A percentile compares a stretch with the other conserved stretches of the same genome.
phyloP scores from a whole-genome alignment of 371 early-diverging fungal genomes.

The Apophysomyces elegans region DNA sequence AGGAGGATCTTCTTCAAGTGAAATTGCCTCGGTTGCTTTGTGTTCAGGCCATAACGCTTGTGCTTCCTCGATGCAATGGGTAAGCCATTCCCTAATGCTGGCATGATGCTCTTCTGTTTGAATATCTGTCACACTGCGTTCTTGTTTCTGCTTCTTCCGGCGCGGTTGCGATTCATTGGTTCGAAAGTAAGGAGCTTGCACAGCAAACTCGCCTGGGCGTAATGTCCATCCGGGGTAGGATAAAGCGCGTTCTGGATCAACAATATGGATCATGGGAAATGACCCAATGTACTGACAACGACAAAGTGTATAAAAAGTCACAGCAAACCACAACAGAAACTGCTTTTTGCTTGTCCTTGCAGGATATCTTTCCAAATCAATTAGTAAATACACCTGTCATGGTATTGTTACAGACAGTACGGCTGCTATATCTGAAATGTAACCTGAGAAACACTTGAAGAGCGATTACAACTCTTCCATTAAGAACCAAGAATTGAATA shows the following conservation, averaged over 20 bases:
- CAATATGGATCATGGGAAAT: conserved; percentile 13
- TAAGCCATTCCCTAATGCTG: conserved; percentile 14
- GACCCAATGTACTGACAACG: not conserved
- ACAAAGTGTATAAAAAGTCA: too few relatives aligned
- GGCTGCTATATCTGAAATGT: too few relatives aligned
- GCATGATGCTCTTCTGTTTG: conserved; percentile 34
- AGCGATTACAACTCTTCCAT: too few relatives aligned
- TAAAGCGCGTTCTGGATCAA: conserved; percentile 29
- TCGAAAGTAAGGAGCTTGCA: conserved; percentile 39
- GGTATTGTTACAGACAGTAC: too few relatives aligned
- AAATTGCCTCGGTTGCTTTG: not conserved
- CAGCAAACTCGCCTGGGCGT: conserved; percentile 37
- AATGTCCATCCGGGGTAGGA: conserved; percentile 20
- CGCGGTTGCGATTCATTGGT: conserved; percentile 9
- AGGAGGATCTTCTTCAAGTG: conserved; percentile 14
- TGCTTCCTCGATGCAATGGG: conserved; percentile 11
- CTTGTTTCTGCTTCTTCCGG: conserved; percentile 22
- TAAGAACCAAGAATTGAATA: too few relatives aligned
- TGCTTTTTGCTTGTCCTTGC: too few relatives aligned
- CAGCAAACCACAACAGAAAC: too few relatives aligned
- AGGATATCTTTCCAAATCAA: too few relatives aligned
- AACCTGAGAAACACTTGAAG: too few relatives aligned
- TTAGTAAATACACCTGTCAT: too few relatives aligned
- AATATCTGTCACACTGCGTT: conserved; percentile 28
- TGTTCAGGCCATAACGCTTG: not conserved